A percentile compares a stretch with the other conserved stretches of the same genome.
These are phyloP conservation scores for Anaeromyces robustus DNA, from an alignment of 192 early-diverging fungal genomes.

Conservation along the genomic window DNA sequence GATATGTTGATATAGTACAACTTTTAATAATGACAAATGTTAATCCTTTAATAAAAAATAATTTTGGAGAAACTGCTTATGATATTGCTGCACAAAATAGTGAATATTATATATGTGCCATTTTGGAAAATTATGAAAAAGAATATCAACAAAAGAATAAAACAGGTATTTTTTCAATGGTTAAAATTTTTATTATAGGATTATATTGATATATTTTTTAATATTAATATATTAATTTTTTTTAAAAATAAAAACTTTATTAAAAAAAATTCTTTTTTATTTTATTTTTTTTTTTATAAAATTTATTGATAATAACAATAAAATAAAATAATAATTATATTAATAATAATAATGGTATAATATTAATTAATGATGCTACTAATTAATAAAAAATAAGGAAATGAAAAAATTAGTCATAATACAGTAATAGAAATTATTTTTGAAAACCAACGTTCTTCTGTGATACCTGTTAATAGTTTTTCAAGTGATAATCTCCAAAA, in stretches of 20 bases:
- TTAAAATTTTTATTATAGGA: constrained; percentile 2
- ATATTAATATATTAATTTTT: no score
- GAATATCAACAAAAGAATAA: not conserved
- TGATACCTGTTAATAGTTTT: constrained; percentile 13
- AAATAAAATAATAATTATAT: no score
- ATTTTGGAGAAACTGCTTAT: constrained; percentile 55
- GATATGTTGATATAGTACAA: constrained; percentile 43
- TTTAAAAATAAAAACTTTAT: no score
- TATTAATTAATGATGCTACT: no score
- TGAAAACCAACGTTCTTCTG: constrained; percentile 51
- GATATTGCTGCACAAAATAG: constrained; percentile 54
- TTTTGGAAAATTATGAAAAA: constrained; percentile 39
- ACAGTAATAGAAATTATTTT: constrained; percentile 39
- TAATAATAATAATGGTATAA: no score
- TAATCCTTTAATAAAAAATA: constrained; percentile 46
- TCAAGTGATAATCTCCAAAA: constrained; percentile 16
- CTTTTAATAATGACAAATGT: constrained; percentile 39
- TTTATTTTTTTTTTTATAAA: no score
- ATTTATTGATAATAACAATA: no score
- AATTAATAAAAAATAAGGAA: constrained; percentile 14
- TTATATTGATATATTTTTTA: no score
- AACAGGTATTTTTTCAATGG: constrained; percentile 6
- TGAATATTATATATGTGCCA: constrained; percentile 46
- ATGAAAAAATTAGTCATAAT: constrained; percentile 28
- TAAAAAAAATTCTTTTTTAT: no score